phyloP scores from a whole-genome alignment of 768 basidiomycete species.

The Sporobolomyces roseus region DNA sequence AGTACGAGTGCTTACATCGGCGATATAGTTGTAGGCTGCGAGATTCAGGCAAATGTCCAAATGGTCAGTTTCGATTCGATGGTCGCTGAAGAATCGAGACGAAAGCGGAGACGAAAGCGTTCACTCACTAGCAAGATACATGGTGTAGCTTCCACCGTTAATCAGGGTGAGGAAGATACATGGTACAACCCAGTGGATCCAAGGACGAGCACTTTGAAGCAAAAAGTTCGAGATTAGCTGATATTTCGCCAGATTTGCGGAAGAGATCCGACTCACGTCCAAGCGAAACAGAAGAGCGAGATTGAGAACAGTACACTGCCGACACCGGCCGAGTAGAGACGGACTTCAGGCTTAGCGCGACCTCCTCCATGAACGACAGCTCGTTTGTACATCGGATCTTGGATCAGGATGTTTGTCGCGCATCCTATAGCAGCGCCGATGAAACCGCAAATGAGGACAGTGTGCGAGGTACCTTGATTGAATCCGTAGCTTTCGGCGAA shows the following conservation, averaged over 20 bases:
- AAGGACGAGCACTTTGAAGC: slow-evolving; percentile 33
- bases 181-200: slow-evolving; percentile 42
- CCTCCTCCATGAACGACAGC: slow-evolving; percentile 35
- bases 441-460: slow-evolving; percentile 42
- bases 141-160: slow-evolving; percentile 12
- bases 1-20: too few species aligned
- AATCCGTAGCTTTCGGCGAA: slow-evolving; percentile 35
- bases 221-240: not conserved
- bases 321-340: slow-evolving; percentile 38
- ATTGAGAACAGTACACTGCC: slow-evolving; percentile 30
- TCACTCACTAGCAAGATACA: slow-evolving; percentile 31
- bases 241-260: not conserved
- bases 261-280: slow-evolving; percentile 10
- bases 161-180: slow-evolving; percentile 26
- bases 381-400: slow-evolving; percentile 31
- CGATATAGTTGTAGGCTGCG: too few species aligned
- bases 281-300: slow-evolving; percentile 39
- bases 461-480: slow-evolving; percentile 23
- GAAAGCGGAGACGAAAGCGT: not conserved
- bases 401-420: slow-evolving; percentile 23
- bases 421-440: slow-evolving; percentile 37
- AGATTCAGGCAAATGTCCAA: not conserved
- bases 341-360: slow-evolving; percentile 41
- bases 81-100: not conserved
- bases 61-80: not conserved